Conservation (phyloP, 257 asterid species). For the Phtheirospermum japonicum region DNA sequence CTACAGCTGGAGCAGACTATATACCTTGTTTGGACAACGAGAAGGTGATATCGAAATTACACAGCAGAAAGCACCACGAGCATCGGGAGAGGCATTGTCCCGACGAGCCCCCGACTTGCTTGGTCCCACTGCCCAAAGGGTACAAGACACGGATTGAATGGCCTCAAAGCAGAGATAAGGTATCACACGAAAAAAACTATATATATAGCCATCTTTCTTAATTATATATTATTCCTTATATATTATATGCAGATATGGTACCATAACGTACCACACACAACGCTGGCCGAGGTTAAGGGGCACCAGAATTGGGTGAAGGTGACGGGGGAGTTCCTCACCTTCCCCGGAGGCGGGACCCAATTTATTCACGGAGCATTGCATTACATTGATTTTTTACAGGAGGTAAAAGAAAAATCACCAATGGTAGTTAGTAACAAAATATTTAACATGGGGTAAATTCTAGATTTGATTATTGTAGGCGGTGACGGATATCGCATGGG, state of each 20-base stretch:
- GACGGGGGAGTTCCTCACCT: conserved; percentile 76
- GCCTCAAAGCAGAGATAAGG: conserved; percentile 95
- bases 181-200: conserved; percentile 9
- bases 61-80: conserved; percentile 52
- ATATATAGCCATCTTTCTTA: too few relatives aligned
- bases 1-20: conserved; percentile 66
- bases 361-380: conserved; percentile 87
- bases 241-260: conserved; percentile 70
- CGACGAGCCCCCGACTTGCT: conserved; percentile 65
- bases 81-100: conserved; percentile 96
- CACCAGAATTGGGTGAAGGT: conserved; percentile 94
- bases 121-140: conserved; percentile 69
- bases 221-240: neutral
- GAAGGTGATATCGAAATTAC: conserved; percentile 53
- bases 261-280: conserved; percentile 70
- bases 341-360: conserved; percentile 98
- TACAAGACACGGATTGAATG: conserved; percentile 65
- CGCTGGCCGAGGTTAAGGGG: conserved; percentile 76
- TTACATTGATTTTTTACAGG: conserved; percentile 71
- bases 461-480: conserved; percentile 37
- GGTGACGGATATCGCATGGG: conserved; percentile 84
- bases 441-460: neutral
- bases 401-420: conserved; percentile 41
- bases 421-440: neutral
- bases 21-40: conserved; percentile 92